Evolutionary conservation across 108 stramenopile species (phyloP).

Genomic region (Cyclostephanos invisitatus): DNA sequence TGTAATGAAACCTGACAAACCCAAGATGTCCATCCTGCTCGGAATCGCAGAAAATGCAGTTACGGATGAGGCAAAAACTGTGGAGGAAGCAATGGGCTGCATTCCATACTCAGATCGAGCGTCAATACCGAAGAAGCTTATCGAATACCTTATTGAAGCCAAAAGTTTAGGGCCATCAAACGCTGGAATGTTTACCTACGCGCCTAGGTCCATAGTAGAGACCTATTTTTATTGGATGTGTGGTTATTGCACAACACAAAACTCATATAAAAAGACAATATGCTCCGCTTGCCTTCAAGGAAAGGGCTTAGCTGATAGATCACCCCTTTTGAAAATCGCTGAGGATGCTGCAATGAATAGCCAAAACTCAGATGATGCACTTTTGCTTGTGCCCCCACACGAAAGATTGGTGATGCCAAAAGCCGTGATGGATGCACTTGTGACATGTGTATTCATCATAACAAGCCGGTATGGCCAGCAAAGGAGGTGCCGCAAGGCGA

Average conservation of each 20-base stretch:
- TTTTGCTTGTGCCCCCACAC: conserved; percentile 10
- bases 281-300: conserved; percentile 31
- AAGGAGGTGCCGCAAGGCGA: conserved; percentile 33
- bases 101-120: conserved; percentile 18
- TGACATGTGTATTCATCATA: conserved; percentile 32
- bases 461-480: conserved; percentile 18
- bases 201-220: conserved; percentile 19
- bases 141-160: conserved; percentile 19
- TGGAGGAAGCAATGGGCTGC: conserved; percentile 22
- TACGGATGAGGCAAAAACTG: conserved; percentile 13
- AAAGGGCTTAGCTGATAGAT: conserved; percentile 18
- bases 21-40: conserved; percentile 26
- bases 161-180: conserved; percentile 12
- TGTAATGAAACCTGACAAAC: conserved; percentile 1
- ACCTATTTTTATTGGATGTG: conserved; percentile 48
- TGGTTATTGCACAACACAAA: conserved; percentile 39
- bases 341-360: conserved; percentile 24
- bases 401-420: conserved; percentile 33
- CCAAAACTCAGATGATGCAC: conserved; percentile 24
- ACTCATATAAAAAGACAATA: conserved; percentile 26
- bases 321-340: conserved; percentile 33
- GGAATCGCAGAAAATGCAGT: conserved; percentile 20
- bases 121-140: conserved; percentile 32
- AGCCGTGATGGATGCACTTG: conserved; percentile 32
- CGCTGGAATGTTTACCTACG: conserved; percentile 3